Evolutionary conservation across 345 rosid species (phyloP).

Genomic region (Barbarea vulgaris): DNA sequence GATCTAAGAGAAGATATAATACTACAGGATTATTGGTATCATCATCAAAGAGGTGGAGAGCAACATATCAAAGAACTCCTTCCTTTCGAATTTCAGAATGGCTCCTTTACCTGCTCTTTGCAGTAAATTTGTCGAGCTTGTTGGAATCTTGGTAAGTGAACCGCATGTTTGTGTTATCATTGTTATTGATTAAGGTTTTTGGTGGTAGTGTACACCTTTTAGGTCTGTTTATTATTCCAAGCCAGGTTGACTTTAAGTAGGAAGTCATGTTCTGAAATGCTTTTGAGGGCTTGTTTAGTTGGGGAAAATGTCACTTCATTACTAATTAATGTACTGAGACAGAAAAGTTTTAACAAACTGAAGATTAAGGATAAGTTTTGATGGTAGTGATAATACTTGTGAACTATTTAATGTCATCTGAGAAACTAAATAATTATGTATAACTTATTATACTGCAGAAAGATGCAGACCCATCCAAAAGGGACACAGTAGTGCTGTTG

Average conservation of each 20-base stretch:
- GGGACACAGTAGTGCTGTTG: constrained; percentile 74
- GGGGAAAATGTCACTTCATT: neutral
- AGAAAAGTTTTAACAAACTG: neutral
- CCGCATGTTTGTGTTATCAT: neutral
- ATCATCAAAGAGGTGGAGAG: constrained; percentile 91
- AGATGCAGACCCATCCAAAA: constrained; percentile 74
- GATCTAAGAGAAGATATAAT: constrained; percentile 28
- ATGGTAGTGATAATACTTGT: constrained; percentile 3
- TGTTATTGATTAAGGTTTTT: constrained; percentile 3
- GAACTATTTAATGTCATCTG: constrained; percentile 6
- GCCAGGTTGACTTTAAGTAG: constrained; percentile 11
- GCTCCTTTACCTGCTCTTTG: constrained; percentile 70
- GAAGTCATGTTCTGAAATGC: neutral
- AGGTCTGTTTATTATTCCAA: constrained; percentile 2
- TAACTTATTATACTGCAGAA: constrained; percentile 59
- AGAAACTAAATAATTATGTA: constrained; percentile 10
- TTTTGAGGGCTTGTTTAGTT: neutral
- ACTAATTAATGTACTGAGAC: neutral
- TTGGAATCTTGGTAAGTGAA: constrained; percentile 77
- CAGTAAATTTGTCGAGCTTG: constrained; percentile 84
- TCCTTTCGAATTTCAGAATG: constrained; percentile 92
- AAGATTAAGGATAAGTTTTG: neutral
- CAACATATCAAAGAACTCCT: constrained; percentile 79
- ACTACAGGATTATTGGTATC: constrained; percentile 76
- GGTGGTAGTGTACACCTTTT: neutral